Conservation (phyloP, 2,329 filamentous ascomycete genomes). For the Didymella glomerata region DNA sequence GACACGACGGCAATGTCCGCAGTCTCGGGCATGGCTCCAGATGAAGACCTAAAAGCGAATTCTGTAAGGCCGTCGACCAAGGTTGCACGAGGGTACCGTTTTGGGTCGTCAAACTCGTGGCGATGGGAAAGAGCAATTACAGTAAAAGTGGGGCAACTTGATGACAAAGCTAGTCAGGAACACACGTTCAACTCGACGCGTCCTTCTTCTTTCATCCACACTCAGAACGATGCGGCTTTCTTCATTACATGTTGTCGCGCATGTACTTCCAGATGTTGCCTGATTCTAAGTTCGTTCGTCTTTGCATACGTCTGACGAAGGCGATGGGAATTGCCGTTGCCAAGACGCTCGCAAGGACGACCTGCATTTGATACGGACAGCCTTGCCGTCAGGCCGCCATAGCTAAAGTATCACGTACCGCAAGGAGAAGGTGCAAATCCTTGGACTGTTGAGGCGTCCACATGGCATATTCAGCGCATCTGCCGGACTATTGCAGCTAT, state of each 20-base stretch:
- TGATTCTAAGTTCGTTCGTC: neutral
- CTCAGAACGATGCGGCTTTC: neutral
- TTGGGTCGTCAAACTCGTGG: neutral
- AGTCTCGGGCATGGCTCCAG: constrained; percentile 17
- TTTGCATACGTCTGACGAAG: neutral
- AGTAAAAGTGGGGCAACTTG: neutral
- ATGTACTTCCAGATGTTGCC: no score
- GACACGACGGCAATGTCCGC: constrained; percentile 38
- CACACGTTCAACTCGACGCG: neutral
- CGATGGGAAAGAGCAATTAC: neutral
- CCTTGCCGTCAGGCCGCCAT: neutral
- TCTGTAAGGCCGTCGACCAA: neutral
- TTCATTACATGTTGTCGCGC: neutral
- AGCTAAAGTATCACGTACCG: neutral
- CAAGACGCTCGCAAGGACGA: neutral
- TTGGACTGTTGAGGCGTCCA: neutral
- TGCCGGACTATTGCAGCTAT: neutral
- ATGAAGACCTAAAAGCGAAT: neutral
- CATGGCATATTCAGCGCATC: neutral
- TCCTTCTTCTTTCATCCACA: neutral
- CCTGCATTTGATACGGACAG: neutral
- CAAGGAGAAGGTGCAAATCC: neutral
- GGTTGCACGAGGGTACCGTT: neutral
- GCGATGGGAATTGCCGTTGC: neutral
- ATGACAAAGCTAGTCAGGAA: neutral